These are phyloP conservation scores for Aspergillus ruber DNA, from an alignment of 2,329 filamentous ascomycete species.

Conservation along the genomic window DNA sequence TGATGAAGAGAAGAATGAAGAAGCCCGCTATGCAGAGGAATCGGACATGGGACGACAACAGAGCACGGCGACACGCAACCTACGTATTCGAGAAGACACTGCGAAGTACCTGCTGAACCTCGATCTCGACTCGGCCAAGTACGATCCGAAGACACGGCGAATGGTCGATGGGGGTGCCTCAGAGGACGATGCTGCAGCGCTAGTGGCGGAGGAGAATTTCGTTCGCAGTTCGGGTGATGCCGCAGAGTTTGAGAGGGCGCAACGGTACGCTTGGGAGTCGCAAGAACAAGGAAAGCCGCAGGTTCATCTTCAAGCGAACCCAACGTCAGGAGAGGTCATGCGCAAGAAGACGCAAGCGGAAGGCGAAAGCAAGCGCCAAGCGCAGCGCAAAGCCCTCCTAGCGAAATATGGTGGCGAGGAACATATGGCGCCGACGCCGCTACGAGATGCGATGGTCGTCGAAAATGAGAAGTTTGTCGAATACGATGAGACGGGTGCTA, in stretches of 20 bases:
- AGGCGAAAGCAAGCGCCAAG: constrained; percentile 59
- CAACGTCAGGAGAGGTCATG: constrained; percentile 80
- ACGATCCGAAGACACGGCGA: constrained; percentile 90
- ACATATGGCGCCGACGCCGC: constrained; percentile 53
- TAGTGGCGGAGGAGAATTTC: constrained; percentile 91
- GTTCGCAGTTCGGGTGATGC: constrained; percentile 84
- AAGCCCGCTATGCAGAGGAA: constrained; percentile 76
- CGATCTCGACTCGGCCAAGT: constrained; percentile 92
- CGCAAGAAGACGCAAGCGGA: constrained; percentile 75
- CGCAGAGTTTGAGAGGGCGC: constrained; percentile 82
- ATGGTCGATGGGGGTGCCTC: constrained; percentile 82
- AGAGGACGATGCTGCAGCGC: constrained; percentile 68
- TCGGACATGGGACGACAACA: constrained; percentile 95
- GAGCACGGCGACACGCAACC: constrained; percentile 80
- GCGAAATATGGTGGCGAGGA: constrained; percentile 77
- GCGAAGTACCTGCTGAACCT: constrained; percentile 94
- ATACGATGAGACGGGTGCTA: constrained; percentile 81
- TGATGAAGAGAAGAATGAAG: constrained; percentile 46
- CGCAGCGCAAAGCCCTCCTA: constrained; percentile 62
- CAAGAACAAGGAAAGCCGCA: constrained; percentile 77
- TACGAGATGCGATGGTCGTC: constrained; percentile 62
- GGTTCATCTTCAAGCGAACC: constrained; percentile 90
- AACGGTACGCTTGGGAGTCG: constrained; percentile 88
- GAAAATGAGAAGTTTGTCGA: constrained; percentile 87
- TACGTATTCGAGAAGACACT: constrained; percentile 90